These are phyloP conservation scores for Dactylella cylindrospora DNA, from an alignment of 2,329 filamentous ascomycete species.

Conservation along the genomic window DNA sequence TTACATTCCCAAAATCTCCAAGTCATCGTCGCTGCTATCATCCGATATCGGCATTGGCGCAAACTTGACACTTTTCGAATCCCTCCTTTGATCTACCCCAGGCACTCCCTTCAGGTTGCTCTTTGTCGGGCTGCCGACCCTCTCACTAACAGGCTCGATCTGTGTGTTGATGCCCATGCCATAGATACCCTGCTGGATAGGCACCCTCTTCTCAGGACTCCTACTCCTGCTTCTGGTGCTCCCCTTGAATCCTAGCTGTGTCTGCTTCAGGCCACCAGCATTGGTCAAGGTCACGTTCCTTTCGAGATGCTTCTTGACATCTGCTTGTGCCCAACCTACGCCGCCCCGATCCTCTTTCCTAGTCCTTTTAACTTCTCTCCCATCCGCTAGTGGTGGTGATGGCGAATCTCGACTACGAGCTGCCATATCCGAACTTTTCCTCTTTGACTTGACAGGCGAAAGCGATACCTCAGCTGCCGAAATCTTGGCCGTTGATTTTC, in stretches of 20 bases:
- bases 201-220: slow-evolving; percentile 22
- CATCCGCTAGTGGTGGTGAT: slow-evolving; percentile 1
- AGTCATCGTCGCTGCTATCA: slow-evolving; percentile 39
- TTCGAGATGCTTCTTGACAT: slow-evolving; percentile 34
- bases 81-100: slow-evolving; percentile 3
- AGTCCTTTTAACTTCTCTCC: slow-evolving; percentile 24
- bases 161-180: too few relatives aligned
- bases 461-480: slow-evolving; percentile 23
- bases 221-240: slow-evolving; percentile 20
- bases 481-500: slow-evolving; percentile 4
- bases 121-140: slow-evolving; percentile 31
- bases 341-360: slow-evolving; percentile 9
- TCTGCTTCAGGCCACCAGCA: slow-evolving; percentile 24
- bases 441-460: slow-evolving; percentile 37
- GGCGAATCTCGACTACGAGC: slow-evolving; percentile 7
- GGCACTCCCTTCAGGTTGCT: slow-evolving; percentile 16
- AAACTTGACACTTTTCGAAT: slow-evolving; percentile 36
- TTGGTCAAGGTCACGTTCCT: slow-evolving; percentile 28
- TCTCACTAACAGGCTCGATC: neutral
- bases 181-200: neutral
- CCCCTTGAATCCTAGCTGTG: slow-evolving; percentile 18
- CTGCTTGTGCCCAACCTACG: slow-evolving; percentile 34
- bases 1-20: slow-evolving; percentile 40
- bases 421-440: slow-evolving; percentile 31
- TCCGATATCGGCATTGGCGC: slow-evolving; percentile 15